Evolutionary conservation across 106 monocot genomes (phyloP).

Genomic region (Acorus gramineus): DNA sequence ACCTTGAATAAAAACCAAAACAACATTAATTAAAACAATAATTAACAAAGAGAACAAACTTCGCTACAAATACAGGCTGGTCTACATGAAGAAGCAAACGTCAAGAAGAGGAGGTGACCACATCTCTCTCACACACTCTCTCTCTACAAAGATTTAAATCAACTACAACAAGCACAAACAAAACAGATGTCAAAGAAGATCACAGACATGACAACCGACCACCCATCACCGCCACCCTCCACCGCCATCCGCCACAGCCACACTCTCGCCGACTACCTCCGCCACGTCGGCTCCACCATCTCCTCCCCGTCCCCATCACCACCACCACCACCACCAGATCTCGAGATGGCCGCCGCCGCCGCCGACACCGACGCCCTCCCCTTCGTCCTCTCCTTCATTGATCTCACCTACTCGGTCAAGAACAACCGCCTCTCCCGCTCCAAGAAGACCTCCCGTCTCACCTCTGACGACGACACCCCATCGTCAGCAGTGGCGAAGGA

Average conservation of each 20-base stretch:
- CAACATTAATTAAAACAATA: too few species aligned
- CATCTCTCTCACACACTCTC: too few species aligned
- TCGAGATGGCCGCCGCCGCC: slow-evolving; percentile 14
- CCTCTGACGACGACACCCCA: slow-evolving; percentile 1
- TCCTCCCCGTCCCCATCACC: not conserved
- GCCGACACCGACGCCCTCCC: slow-evolving; percentile 4
- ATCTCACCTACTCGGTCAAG: slow-evolving; percentile 70
- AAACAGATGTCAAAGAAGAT: too few species aligned
- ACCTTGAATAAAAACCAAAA: too few species aligned
- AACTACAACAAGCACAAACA: too few species aligned
- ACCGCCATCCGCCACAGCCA: not conserved
- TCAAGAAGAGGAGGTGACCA: too few species aligned
- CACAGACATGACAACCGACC: too few species aligned
- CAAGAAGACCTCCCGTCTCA: not conserved
- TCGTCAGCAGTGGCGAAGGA: not conserved
- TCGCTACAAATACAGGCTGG: too few species aligned
- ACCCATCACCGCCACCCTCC: not conserved
- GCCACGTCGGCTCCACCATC: slow-evolving; percentile 39
- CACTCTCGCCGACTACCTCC: slow-evolving; percentile 55
- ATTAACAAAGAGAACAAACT: too few species aligned
- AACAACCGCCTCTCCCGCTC: slow-evolving; percentile 12
- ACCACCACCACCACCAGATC: slow-evolving; percentile 21
- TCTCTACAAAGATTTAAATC: too few species aligned
- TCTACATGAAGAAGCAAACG: too few species aligned
- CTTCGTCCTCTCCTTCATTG: slow-evolving; percentile 54